Evolutionary conservation across 352 stramenopile genomes (phyloP).

Genomic region (Globisporangium okanoganense): DNA sequence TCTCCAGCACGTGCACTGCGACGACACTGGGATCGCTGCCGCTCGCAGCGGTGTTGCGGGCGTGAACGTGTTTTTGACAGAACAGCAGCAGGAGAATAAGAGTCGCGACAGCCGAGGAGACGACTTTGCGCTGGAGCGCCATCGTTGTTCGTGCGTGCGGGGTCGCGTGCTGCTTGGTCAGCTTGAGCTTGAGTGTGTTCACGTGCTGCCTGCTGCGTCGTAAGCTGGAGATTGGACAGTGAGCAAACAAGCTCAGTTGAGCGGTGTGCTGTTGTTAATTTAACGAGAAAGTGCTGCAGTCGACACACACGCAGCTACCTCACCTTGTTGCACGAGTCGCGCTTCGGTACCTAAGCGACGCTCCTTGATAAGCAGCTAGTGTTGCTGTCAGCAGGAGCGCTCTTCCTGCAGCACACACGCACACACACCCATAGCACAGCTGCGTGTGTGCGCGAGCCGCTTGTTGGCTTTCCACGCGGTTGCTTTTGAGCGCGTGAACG

Average conservation of each 20-base stretch:
- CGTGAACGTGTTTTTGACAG: not conserved
- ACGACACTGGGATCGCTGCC: not conserved
- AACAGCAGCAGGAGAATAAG: not conserved
- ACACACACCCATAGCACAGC: too few species aligned
- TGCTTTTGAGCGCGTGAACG: too few species aligned
- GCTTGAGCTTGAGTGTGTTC: not conserved
- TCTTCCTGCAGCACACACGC: too few species aligned
- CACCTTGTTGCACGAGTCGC: too few species aligned
- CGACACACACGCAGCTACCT: not conserved
- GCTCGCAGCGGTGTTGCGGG: not conserved
- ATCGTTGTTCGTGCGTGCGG: not conserved
- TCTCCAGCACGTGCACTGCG: not conserved
- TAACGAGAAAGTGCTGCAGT: not conserved
- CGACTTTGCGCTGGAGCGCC: not conserved
- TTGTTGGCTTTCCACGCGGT: too few species aligned
- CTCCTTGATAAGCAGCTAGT: too few species aligned
- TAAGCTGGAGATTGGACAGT: not conserved
- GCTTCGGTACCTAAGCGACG: too few species aligned
- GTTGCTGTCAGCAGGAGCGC: too few species aligned
- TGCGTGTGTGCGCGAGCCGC: too few species aligned
- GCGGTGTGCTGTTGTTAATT: not conserved
- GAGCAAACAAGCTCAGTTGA: not conserved
- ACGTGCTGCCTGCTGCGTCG: not conserved
- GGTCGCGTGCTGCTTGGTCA: not conserved
- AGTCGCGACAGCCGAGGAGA: not conserved